Conservation (phyloP, 2,329 filamentous ascomycete genomes). For the Diaporthe destruens region DNA sequence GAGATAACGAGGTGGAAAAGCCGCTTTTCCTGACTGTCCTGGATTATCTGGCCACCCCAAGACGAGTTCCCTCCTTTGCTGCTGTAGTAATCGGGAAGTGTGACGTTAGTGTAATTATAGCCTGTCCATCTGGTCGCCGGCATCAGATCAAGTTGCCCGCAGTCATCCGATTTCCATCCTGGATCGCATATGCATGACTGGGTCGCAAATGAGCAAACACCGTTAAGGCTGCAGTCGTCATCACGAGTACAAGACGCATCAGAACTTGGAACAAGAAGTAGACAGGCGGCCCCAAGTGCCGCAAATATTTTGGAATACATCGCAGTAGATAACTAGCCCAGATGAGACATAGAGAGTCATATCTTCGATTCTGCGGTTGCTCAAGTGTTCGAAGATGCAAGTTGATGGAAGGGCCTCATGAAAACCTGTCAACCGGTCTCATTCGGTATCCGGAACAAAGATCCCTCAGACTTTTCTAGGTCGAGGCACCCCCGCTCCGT, state of each 20-base stretch:
- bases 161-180: slow-evolving; percentile 8
- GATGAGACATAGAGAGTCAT: too few species aligned
- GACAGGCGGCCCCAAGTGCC: background rate
- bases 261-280: background rate
- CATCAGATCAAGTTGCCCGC: slow-evolving; percentile 12
- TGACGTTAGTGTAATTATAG: slow-evolving; percentile 42
- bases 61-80: slow-evolving; percentile 41
- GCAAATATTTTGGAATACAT: background rate
- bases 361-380: too few species aligned
- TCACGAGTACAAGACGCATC: background rate
- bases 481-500: background rate
- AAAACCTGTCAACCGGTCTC: background rate
- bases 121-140: slow-evolving; percentile 20
- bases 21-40: slow-evolving; percentile 12
- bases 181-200: slow-evolving; percentile 7
- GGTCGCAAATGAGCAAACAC: background rate
- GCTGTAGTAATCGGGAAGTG: slow-evolving; percentile 46
- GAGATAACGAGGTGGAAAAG: slow-evolving; percentile 25
- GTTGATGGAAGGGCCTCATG: rapidly evolving
- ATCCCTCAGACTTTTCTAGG: background rate
- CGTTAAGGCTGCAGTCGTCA: slow-evolving; percentile 21
- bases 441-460: slow-evolving; percentile 19
- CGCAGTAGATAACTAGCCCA: too few species aligned
- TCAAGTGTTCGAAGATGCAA: too few species aligned
- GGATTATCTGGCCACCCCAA: slow-evolving; percentile 28